Percentiles rank a stretch among this genome's conserved stretches.
Evolutionary conservation across 768 basidiomycete species (phyloP).

Genomic region (Lactifluus hygrophoroides): DNA sequence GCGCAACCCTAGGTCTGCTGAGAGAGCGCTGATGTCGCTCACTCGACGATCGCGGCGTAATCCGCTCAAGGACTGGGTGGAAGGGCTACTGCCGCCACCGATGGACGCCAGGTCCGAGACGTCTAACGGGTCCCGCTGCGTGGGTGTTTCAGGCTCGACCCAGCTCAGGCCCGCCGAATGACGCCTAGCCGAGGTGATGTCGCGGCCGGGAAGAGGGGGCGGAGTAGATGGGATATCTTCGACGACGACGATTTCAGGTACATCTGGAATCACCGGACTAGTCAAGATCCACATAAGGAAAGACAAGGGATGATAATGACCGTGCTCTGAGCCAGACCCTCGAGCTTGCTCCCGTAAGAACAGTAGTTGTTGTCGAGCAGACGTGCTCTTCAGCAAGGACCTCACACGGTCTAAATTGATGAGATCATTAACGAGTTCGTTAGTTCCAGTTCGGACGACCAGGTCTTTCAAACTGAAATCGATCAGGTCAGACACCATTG

Average conservation of each 20-base stretch:
- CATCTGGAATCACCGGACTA: constrained; percentile 33
- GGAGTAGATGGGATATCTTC: constrained; percentile 42
- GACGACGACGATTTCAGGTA: constrained; percentile 67
- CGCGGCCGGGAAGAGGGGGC: constrained; percentile 35
- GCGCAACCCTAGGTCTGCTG: constrained; percentile 38
- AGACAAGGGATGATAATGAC: not conserved
- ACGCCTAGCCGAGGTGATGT: constrained; percentile 39
- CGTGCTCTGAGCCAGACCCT: constrained; percentile 30
- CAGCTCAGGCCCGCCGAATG: constrained; percentile 15
- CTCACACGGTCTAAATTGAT: constrained; percentile 81
- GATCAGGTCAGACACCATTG: not conserved
- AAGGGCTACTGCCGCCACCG: constrained; percentile 16
- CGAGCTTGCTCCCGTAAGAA: constrained; percentile 37
- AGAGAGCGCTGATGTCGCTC: constrained; percentile 53
- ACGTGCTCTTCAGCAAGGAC: constrained; percentile 70
- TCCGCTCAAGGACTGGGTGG: constrained; percentile 35
- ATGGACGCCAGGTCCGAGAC: constrained; percentile 33
- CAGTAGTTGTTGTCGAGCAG: constrained; percentile 61
- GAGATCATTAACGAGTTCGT: constrained; percentile 70
- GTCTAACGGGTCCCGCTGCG: constrained; percentile 29
- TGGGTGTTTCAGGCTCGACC: constrained; percentile 29
- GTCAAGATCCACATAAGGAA: not conserved
- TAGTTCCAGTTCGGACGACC: constrained; percentile 64
- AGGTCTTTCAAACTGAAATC: constrained; percentile 70
- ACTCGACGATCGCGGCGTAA: constrained; percentile 49